These are phyloP conservation scores for Fusarium fujikuroi DNA, from an alignment of 2,329 filamentous ascomycete species.

Conservation along the genomic window DNA sequence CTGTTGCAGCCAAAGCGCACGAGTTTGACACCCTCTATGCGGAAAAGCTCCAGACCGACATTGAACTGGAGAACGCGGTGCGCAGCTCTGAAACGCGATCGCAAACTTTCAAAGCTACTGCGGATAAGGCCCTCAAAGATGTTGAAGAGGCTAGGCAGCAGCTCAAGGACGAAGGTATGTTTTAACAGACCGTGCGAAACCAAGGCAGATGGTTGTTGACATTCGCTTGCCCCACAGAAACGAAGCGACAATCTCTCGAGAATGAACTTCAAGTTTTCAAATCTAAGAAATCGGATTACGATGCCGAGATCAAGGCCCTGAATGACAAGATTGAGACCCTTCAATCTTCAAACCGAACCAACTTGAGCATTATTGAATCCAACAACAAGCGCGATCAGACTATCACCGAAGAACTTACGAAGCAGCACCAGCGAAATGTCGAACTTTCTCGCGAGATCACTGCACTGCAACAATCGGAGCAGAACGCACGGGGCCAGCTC, in stretches of 20 bases:
- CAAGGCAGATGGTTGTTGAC: slow-evolving; percentile 16
- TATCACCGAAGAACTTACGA: slow-evolving; percentile 85
- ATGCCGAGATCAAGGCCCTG: slow-evolving; percentile 79
- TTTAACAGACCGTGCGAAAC: slow-evolving; percentile 5
- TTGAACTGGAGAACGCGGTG: slow-evolving; percentile 92
- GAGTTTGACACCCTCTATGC: slow-evolving; percentile 85
- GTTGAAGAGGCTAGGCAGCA: slow-evolving; percentile 83
- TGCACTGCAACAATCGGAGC: slow-evolving; percentile 82
- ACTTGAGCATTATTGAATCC: slow-evolving; percentile 86
- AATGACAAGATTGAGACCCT: slow-evolving; percentile 86
- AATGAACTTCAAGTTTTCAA: slow-evolving; percentile 84
- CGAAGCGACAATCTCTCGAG: slow-evolving; percentile 77
- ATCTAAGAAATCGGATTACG: slow-evolving; percentile 77
- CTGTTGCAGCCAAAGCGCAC: slow-evolving; percentile 80
- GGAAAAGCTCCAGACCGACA: slow-evolving; percentile 88
- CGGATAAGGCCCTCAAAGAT: slow-evolving; percentile 86
- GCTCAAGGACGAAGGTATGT: slow-evolving; percentile 82
- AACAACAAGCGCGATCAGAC: slow-evolving; percentile 89
- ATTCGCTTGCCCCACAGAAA: slow-evolving; percentile 66
- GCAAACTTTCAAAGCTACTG: slow-evolving; percentile 81
- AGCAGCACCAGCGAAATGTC: slow-evolving; percentile 88
- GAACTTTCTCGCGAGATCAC: slow-evolving; percentile 86
- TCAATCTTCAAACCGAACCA: slow-evolving; percentile 92
- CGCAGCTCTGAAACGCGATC: slow-evolving; percentile 84
- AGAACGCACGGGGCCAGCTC: slow-evolving; percentile 81